Conservation (phyloP, 192 early-diverging fungal species). For the Backusella luteola region DNA sequence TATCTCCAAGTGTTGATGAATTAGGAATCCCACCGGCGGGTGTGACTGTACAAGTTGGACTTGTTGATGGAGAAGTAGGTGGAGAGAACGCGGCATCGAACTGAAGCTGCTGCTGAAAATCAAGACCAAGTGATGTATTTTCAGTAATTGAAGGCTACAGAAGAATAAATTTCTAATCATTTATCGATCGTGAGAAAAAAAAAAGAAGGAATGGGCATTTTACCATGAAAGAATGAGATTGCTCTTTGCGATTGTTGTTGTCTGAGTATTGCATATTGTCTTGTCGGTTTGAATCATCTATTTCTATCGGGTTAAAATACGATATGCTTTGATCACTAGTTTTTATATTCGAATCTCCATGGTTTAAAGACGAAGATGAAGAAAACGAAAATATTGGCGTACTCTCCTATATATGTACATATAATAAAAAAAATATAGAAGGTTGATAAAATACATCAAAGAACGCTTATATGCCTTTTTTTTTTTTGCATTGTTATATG, state of each 20-base stretch:
- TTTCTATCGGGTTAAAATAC: slow-evolving; percentile 9
- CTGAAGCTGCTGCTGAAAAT: neutral
- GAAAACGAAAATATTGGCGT: neutral
- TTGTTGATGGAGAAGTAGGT: neutral
- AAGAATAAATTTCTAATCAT: slow-evolving; percentile 15
- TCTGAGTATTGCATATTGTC: neutral
- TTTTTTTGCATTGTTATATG: neutral
- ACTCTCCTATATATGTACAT: neutral
- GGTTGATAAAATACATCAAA: neutral
- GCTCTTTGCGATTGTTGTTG: neutral
- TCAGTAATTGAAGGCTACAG: neutral
- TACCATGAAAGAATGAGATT: neutral
- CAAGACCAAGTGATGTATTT: neutral
- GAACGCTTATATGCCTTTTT: neutral
- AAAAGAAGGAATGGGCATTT: neutral
- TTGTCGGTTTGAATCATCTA: neutral
- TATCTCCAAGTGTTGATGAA: slow-evolving; percentile 2
- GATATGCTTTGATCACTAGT: neutral
- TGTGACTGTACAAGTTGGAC: neutral
- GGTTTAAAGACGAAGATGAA: neutral
- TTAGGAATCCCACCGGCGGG: neutral
- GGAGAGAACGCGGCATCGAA: neutral
- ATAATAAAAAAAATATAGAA: neutral
- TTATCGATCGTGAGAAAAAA: slow-evolving; percentile 17
- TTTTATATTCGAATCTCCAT: neutral